Evolutionary conservation across 352 stramenopile species (phyloP).

Genomic region (Phytophthora citricola): DNA sequence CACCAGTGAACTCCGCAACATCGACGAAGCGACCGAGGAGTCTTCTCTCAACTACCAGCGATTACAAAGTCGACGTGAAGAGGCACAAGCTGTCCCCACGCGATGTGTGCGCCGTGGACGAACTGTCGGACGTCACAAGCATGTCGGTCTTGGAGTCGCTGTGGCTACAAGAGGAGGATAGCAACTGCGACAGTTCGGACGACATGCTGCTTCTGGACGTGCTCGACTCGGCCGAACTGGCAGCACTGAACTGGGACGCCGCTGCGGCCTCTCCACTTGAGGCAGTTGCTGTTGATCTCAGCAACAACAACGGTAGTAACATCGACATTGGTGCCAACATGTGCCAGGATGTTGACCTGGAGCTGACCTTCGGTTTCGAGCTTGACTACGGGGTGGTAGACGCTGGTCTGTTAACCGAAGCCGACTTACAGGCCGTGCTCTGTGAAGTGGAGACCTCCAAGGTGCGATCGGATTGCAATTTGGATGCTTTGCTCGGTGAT

Average conservation of each 20-base stretch:
- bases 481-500: constrained; percentile 16
- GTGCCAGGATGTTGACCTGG: not conserved
- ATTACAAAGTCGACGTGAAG: constrained; percentile 1
- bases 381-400: not conserved
- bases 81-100: constrained; percentile 30
- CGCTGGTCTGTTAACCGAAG: constrained; percentile 10
- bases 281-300: not conserved
- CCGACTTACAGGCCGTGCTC: constrained; percentile 16
- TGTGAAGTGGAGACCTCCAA: not conserved
- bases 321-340: not conserved
- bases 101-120: constrained; percentile 11
- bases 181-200: not conserved
- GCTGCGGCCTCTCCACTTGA: constrained; percentile 1
- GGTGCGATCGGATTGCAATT: constrained; percentile 4
- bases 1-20: not conserved
- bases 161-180: not conserved
- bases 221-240: constrained; percentile 25
- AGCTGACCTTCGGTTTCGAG: not conserved
- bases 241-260: constrained; percentile 25
- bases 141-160: constrained; percentile 6
- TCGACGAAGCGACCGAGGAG: constrained; percentile 15
- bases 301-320: not conserved
- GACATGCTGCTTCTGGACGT: constrained; percentile 12
- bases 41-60: not conserved
- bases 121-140: constrained; percentile 1